Evolutionary conservation across 2,329 filamentous ascomycete species (phyloP), one percentile per base, ranked within the genome.

Genomic region (Penicillium sp.): DNA sequence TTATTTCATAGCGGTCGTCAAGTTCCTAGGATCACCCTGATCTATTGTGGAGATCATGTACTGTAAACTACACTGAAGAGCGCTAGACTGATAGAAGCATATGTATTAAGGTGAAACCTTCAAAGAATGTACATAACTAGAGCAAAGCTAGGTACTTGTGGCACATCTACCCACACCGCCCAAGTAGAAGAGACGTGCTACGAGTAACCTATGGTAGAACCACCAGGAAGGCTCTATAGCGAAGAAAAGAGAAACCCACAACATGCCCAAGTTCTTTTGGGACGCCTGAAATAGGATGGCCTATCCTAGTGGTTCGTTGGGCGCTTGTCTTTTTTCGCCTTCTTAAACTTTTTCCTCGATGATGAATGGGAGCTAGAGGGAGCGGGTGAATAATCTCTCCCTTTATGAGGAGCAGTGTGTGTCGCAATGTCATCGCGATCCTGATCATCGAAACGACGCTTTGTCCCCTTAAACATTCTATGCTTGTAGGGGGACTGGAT

Each of bases 1-100:
- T 37, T 32, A 9, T 43, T 18, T 18, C 22, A 22, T 47, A 69
- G 66, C 60, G 36, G 66, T 67, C 27, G 55, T 69, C 6, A 63
- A 62, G 32, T 69, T 69, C 37, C 51, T 69, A 37, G 46, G 49
- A 61, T 40, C 44, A 36, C 46, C 58, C 55, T 43, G 23, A 39
- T 31, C 32, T 24, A 31, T 9, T 3, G 24, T 3, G n/a, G 5
- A 42, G n/a, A 39, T 10, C 26, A 23, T 31, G 23, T 35, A 4
- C 22, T 38, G 29, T 27, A 8, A 11, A 31, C 34, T 32, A 38
- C 11, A 16, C 20, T 35, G 16, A n/a, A 40, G 9, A 13, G 40
- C 7, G 2, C 26, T 45, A 40, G 36, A 40, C 26, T 11, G 23
- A 20, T 40, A 32, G 36, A 40, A 37, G n/a, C 16, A 18, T 20